Conservation (phyloP, 106 monocot species). For the Iris macrosiphon region DNA sequence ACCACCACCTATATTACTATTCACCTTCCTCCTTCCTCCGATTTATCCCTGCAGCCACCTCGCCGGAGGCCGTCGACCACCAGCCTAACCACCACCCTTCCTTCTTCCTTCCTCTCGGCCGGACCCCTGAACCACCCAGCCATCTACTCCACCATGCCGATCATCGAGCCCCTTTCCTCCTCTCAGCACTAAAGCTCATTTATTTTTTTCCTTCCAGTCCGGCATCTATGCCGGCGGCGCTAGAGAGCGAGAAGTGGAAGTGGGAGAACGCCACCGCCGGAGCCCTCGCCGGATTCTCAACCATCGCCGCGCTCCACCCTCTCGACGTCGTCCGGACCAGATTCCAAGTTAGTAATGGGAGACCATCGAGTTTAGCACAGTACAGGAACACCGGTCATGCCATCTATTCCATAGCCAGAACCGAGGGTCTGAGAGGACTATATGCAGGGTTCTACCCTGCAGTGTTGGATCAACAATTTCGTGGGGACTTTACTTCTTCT, state of each 20-base stretch:
- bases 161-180: too few species aligned
- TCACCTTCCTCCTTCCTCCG: too few species aligned
- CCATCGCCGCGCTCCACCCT: slow-evolving; percentile 69
- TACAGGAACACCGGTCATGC: slow-evolving; percentile 85
- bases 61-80: too few species aligned
- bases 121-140: too few species aligned
- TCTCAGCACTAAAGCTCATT: too few species aligned
- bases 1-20: too few species aligned
- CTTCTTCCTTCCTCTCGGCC: too few species aligned
- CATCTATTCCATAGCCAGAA: slow-evolving; percentile 56
- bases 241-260: slow-evolving; percentile 43
- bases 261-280: slow-evolving; percentile 84
- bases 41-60: too few species aligned
- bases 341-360: slow-evolving; percentile 77
- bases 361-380: slow-evolving; percentile 23
- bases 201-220: too few species aligned
- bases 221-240: too few species aligned
- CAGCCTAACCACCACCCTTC: too few species aligned
- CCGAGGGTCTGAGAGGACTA: slow-evolving; percentile 87
- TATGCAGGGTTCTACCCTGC: slow-evolving; percentile 95
- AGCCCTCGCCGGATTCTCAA: slow-evolving; percentile 69
- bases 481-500: slow-evolving; percentile 95
- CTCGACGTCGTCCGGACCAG: slow-evolving; percentile 91
- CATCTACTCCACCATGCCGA: too few species aligned
- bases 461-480: slow-evolving; percentile 90